Base-by-base conservation (phyloP, 2,329 filamentous ascomycete species). In the Samsoniella hepiali region DNA sequence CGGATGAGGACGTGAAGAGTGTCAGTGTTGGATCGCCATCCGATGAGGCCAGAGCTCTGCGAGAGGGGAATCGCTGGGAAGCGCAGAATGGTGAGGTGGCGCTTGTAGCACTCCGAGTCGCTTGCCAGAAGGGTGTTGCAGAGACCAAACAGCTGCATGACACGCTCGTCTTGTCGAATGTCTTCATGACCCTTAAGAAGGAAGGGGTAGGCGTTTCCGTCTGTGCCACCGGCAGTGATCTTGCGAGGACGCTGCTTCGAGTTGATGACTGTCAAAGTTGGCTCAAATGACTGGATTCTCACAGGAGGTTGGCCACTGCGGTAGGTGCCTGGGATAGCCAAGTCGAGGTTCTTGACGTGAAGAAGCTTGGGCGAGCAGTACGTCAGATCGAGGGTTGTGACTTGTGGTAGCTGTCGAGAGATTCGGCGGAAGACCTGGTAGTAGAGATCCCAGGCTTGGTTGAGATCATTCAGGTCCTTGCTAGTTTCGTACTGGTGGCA, bases 371-470 rank as follows among this genome's bases (percentile, higher is more conserved):
- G 96, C 22, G 94, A 99, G 70, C 97, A 96, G 75, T 99, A 99
- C 67, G 96, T 92, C 69, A 99, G 82, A 76, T 99, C 96, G 49
- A 99, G 84, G 61, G 89, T 91, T 69, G 93, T 96, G 68, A 99
- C 85, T 71, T 98, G 95, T 3, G 93, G 93, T 55, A 99, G 79
- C 76, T 99, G 96, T 66, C 94, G 87, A 55, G 90, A 91, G 73
- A 99, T 98, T 73, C 96, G 91, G 65, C 93, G 88, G 86, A 99
- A 99, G 1, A 98, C 95, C 68, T 96, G 93, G 77, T 99, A 99
- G 77, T 99, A 99, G 15, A 99, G 85, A 76, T 99, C 96, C 95
- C 95, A 99, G 7, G 95, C 95, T 76, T 97, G 93, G 72, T 98
- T 99, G 53, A 99, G 85, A 74, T 99, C 96, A 55, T 91, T 94